Base-by-base conservation (phyloP, 148 eudicot genomes). In the Fagopyrum homotropicum region DNA sequence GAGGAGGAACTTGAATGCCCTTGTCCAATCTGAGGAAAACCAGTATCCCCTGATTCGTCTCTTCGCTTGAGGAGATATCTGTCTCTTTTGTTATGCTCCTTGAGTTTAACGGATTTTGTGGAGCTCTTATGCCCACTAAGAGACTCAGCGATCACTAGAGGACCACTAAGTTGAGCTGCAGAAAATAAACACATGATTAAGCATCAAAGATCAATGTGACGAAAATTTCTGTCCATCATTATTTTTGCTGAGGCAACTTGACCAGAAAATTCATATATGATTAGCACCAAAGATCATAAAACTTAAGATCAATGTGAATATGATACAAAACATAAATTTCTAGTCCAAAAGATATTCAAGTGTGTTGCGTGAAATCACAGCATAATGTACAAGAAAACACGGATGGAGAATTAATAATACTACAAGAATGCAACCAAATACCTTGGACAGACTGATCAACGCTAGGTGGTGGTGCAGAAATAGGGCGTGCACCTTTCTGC, bases 151-250 rank as follows among this genome's bases (percentile, higher is more conserved):
- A 86, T 73, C 78, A 89, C 95, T 77, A 84, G 72, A 50, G 85
- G 91, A 76, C 98, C 97, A 86, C 95, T 91, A 79, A 89, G 77
- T 40, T 90, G 91, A 87, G 90, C 98, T 93, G 90, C 76, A 75
- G 60, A 46, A 77, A 68, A 66, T 49, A 35, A 35, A 35, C 40
- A 35, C 40, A 35, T 35, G 52, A 8, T 8, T 49, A 8, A 49
- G 52, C 52, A 49, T 12, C 12, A 49, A 49, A 8, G 52, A 49
- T 49, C 52, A 49, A 49, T 49, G 52, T 49, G 52, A 22, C 26
- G 26, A 22, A 22, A 22, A 22, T 22, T 22, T 22, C 26, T 22
- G 26, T 22, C 26, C 26, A 22, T 22, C 26, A 22, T 22, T 22
- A 22, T 22, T 22, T 22, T 22, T 22, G 26, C 26, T 22, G 26